Evolutionary conservation across 176 grass and related monocot species (phyloP), one percentile per base, ranked within the genome.

Genomic region (Oryza meridionalis): DNA sequence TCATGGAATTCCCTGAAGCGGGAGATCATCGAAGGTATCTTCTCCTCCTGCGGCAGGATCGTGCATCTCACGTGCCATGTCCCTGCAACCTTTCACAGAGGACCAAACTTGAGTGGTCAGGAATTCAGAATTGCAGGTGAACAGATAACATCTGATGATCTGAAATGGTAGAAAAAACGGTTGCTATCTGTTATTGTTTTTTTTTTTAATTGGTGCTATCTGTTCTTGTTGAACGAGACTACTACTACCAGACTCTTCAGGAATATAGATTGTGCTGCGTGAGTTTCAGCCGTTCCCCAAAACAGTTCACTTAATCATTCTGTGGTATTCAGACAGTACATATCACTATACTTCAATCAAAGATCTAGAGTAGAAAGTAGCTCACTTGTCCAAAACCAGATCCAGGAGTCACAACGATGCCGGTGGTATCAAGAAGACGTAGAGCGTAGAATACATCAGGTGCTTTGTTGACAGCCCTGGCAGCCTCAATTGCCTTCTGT

Each of bases 11-110:
- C 78, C 88, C 84, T 89, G 77, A 99, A 85, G 66, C 81, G 80
- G 65, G 81, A 86, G 65, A 96, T 96, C 62, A 99, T 92, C 0
- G 55, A 84, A 1, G 96, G 96, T 58, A 99, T 96, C 72, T 99
- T 99, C 11, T 99, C 93, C 88, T 99, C 96, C 74, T 90, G 96
- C 0, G 93, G 96, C 67, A 99, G 84, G 83, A 99, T 99, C 27
- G 93, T 99, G 84, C 93, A 99, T 69, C 96, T 99, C 38, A 99
- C 53, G 69, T 96, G 96, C 96, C 93, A 99, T 81, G 93, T 99
- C 63, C 93, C 91, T 1, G 88, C 91, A 79, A 99, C 96, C 96
- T 99, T 76, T 81, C 2, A 9, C 58, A 62, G 24, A 24, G n/a
- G 1, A 24, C 58, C 19, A 62, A 62, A 62, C 19, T 24, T 3